These are phyloP conservation scores for Lipomyces orientalis DNA, from an alignment of 805 yeast genomes.

Conservation along the genomic window DNA sequence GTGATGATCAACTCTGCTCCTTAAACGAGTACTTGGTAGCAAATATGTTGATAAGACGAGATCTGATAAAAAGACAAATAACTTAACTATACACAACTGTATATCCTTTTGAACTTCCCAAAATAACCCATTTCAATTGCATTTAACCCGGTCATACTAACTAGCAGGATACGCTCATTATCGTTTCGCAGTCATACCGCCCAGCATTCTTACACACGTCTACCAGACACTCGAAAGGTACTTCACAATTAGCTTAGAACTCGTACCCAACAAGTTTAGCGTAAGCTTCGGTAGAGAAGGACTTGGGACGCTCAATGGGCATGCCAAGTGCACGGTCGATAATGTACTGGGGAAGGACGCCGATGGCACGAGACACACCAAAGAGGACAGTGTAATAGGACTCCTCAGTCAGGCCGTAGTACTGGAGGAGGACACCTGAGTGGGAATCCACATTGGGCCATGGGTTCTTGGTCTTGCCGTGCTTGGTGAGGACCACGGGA, in stretches of 20 bases:
- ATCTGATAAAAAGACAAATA: background rate
- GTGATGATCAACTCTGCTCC: background rate
- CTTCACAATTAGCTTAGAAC: slow-evolving; percentile 16
- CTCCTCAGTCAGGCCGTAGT: slow-evolving; percentile 82
- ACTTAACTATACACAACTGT: background rate
- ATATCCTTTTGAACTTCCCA: slow-evolving; percentile 1
- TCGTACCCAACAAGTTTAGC: slow-evolving; percentile 63
- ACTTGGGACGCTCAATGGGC: slow-evolving; percentile 88
- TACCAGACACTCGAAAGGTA: background rate
- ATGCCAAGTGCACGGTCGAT: slow-evolving; percentile 82
- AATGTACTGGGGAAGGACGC: slow-evolving; percentile 84
- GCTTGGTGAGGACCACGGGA: slow-evolving; percentile 77
- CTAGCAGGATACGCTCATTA: background rate
- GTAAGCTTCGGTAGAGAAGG: slow-evolving; percentile 93
- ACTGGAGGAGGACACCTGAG: slow-evolving; percentile 83
- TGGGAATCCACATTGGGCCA: slow-evolving; percentile 92
- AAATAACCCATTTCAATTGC: background rate
- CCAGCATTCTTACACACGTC: background rate
- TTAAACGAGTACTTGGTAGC: background rate
- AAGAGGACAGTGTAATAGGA: slow-evolving; percentile 84
- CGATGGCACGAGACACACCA: slow-evolving; percentile 86
- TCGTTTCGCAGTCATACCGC: background rate
- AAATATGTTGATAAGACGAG: background rate
- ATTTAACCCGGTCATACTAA: background rate
- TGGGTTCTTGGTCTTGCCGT: slow-evolving; percentile 91